Evolutionary conservation across 2,329 filamentous ascomycete genomes (phyloP).

Genomic region (Cytospora paraplurivora): DNA sequence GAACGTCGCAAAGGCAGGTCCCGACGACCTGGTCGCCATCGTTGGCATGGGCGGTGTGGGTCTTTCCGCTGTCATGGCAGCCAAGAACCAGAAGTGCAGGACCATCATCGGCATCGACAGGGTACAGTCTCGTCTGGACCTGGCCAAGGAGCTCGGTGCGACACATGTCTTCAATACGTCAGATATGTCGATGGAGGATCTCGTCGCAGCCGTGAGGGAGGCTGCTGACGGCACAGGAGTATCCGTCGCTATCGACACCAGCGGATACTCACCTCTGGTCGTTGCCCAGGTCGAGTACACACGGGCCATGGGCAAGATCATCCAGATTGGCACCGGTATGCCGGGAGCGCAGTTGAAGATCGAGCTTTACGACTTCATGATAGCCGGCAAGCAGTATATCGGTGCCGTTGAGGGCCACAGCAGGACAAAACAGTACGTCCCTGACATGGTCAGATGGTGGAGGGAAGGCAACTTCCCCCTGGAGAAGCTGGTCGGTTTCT

Average conservation of each 20-base stretch:
- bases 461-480: slow-evolving; percentile 30
- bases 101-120: slow-evolving; percentile 46
- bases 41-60: slow-evolving; percentile 37
- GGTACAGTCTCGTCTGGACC: slow-evolving; percentile 44
- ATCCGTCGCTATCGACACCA: slow-evolving; percentile 53
- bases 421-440: slow-evolving; percentile 45
- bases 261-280: slow-evolving; percentile 45
- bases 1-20: slow-evolving; percentile 34
- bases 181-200: slow-evolving; percentile 41
- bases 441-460: slow-evolving; percentile 31
- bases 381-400: slow-evolving; percentile 49
- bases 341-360: slow-evolving; percentile 46
- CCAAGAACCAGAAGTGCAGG: slow-evolving; percentile 25
- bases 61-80: slow-evolving; percentile 30
- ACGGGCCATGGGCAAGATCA: slow-evolving; percentile 48
- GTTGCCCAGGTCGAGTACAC: slow-evolving; percentile 46
- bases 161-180: slow-evolving; percentile 40
- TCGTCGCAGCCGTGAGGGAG: slow-evolving; percentile 49
- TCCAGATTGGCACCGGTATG: slow-evolving; percentile 52
- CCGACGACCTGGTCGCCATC: slow-evolving; percentile 32
- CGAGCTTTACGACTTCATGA: slow-evolving; percentile 49
- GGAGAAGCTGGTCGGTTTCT: slow-evolving; percentile 30
- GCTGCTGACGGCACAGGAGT: slow-evolving; percentile 50
- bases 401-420: slow-evolving; percentile 39
- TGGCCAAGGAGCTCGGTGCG: slow-evolving; percentile 43